phyloP scores from a whole-genome alignment of 2,329 filamentous ascomycete genomes.

The Chaetomium globosum region DNA sequence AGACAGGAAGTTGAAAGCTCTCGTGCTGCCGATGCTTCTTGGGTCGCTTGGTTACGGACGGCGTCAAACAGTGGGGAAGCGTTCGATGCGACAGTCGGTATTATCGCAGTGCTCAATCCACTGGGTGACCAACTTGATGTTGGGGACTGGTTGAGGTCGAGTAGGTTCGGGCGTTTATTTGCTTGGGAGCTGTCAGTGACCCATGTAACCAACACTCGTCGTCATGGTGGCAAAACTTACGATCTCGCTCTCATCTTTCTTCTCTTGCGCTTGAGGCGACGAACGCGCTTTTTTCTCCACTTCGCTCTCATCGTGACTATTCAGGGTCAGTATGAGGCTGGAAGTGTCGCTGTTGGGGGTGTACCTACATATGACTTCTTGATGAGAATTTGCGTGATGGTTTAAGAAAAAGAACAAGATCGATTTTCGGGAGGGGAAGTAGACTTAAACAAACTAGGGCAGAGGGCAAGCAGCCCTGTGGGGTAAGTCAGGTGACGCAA shows the following conservation, averaged over 20 bases:
- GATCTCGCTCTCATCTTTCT: constrained; percentile 99
- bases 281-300: constrained; percentile 99
- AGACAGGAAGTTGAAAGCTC: constrained; percentile 27
- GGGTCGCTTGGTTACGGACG: constrained; percentile 24
- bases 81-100: constrained; percentile 25
- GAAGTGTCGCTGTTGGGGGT: constrained; percentile 12
- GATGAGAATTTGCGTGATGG: constrained; percentile 38
- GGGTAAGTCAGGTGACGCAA: constrained; percentile 36
- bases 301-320: constrained; percentile 81
- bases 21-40: constrained; percentile 26
- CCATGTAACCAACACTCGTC: constrained; percentile 12
- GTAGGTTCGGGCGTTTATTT: constrained; percentile 67
- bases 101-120: constrained; percentile 36
- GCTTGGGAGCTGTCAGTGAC: constrained; percentile 50
- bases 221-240: constrained; percentile 61
- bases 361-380: constrained; percentile 35
- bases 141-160: constrained; percentile 54
- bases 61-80: constrained; percentile 28
- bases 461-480: constrained; percentile 39
- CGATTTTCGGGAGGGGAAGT: constrained; percentile 35
- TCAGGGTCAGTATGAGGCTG: constrained; percentile 20
- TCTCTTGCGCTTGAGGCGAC: constrained; percentile 99
- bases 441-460: constrained; percentile 36
- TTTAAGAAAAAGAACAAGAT: constrained; percentile 33
- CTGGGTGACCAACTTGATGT: constrained; percentile 34